Percentiles rank a stretch among this genome's conserved stretches.
These are phyloP conservation scores for Crithidia bombi DNA, from an alignment of 208 protist species.

Conservation along the genomic window DNA sequence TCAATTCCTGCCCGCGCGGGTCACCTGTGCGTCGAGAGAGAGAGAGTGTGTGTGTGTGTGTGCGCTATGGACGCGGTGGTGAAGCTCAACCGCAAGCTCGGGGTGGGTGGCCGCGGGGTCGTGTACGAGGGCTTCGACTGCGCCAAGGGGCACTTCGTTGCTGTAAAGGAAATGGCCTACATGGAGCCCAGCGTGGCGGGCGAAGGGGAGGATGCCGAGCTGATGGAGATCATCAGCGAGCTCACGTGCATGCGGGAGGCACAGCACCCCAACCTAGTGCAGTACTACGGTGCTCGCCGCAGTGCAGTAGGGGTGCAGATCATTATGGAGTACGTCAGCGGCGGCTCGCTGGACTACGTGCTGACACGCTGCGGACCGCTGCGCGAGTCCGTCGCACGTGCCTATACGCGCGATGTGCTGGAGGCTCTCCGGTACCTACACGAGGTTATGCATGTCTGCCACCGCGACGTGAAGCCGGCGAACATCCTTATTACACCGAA, in stretches of 20 bases:
- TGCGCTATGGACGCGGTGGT: constrained; percentile 43
- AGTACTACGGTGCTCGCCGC: constrained; percentile 80
- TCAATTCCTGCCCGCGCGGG: constrained; percentile 5
- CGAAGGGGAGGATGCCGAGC: constrained; percentile 35
- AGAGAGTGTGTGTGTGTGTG: too few relatives aligned
- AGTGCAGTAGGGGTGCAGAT: constrained; percentile 76
- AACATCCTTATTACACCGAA: constrained; percentile 91
- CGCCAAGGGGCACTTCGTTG: constrained; percentile 79
- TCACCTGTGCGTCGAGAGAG: too few relatives aligned
- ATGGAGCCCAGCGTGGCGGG: constrained; percentile 35
- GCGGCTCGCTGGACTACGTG: constrained; percentile 81
- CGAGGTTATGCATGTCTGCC: constrained; percentile 75
- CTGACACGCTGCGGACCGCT: constrained; percentile 61
- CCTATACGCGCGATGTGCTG: constrained; percentile 80
- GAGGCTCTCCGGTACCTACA: constrained; percentile 87
- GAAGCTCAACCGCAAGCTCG: constrained; percentile 80
- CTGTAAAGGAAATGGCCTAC: constrained; percentile 87
- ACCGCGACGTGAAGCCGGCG: constrained; percentile 91
- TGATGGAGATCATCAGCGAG: constrained; percentile 66
- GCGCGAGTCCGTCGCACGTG: constrained; percentile 72
- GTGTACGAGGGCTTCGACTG: constrained; percentile 90
- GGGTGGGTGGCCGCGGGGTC: constrained; percentile 70
- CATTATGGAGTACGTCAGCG: constrained; percentile 91
- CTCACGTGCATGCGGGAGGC: constrained; percentile 79
- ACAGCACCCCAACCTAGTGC: constrained; percentile 77